A percentile compares a stretch with the other conserved stretches of the same genome.
phyloP scores from a whole-genome alignment of 192 early-diverging fungal species.

The Ambispora gerdemannii region DNA sequence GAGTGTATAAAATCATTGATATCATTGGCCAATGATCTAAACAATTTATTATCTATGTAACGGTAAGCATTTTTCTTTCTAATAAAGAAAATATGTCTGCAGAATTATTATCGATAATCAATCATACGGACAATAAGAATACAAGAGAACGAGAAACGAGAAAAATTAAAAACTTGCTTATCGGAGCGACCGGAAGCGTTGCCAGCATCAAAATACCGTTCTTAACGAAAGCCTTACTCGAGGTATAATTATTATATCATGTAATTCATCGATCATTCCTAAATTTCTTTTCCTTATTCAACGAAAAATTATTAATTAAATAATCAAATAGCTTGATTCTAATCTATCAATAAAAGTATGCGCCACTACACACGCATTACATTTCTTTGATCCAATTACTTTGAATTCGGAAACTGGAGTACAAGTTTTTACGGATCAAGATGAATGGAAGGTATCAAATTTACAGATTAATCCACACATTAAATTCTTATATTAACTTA shows the following conservation, averaged over 20 bases:
- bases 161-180: conserved; percentile 52
- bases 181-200: conserved; percentile 87
- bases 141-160: not conserved
- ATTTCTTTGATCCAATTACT: conserved; percentile 73
- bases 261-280: not conserved
- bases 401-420: conserved; percentile 40
- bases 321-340: not conserved
- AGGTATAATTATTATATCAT: conserved; percentile 33
- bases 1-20: no score
- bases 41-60: no score
- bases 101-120: no score
- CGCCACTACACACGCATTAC: conserved; percentile 75
- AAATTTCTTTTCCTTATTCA: conserved; percentile 18
- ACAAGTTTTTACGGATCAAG: conserved; percentile 71
- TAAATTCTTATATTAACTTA: not conserved
- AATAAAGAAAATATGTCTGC: no score
- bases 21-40: no score
- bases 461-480: conserved; percentile 13
- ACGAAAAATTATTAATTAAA: not conserved
- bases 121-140: no score
- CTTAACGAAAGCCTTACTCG: conserved; percentile 54
- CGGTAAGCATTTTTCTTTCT: no score
- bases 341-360: conserved; percentile 68
- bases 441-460: conserved; percentile 76
- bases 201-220: conserved; percentile 85